Evolutionary conservation across 1,139 yeast species (phyloP).

Genomic region (Torulaspora globosa): DNA sequence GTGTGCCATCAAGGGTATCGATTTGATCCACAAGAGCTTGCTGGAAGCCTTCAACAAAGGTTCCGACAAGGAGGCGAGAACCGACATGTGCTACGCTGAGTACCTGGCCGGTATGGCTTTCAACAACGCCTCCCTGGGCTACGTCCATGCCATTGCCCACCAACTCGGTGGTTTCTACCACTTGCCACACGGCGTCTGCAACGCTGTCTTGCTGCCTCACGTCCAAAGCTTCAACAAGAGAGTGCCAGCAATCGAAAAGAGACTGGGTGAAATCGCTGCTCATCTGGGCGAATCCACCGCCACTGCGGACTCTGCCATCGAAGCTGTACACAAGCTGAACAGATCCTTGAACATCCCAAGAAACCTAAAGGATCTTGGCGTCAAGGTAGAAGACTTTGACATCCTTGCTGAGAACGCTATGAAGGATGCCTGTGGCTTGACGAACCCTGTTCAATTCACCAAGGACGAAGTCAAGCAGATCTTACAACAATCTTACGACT

Average conservation of each 20-base stretch:
- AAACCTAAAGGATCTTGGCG: slow-evolving; percentile 23
- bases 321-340: slow-evolving; percentile 15
- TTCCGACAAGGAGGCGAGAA: slow-evolving; percentile 21
- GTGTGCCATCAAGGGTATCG: slow-evolving; percentile 25
- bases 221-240: slow-evolving; percentile 21
- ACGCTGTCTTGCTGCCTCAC: slow-evolving; percentile 24
- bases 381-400: slow-evolving; percentile 21
- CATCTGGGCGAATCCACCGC: slow-evolving; percentile 17
- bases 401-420: slow-evolving; percentile 23
- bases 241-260: slow-evolving; percentile 12
- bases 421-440: slow-evolving; percentile 23
- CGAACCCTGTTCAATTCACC: slow-evolving; percentile 24
- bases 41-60: slow-evolving; percentile 19
- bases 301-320: slow-evolving; percentile 18
- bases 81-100: slow-evolving; percentile 26
- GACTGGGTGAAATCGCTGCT: slow-evolving; percentile 21
- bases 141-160: slow-evolving; percentile 26
- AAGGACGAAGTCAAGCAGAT: slow-evolving; percentile 24
- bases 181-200: slow-evolving; percentile 26
- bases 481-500: slow-evolving; percentile 21
- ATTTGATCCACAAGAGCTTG: slow-evolving; percentile 21
- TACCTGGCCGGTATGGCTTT: slow-evolving; percentile 27
- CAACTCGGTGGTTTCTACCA: slow-evolving; percentile 27
- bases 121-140: slow-evolving; percentile 26
- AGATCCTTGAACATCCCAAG: slow-evolving; percentile 20